These are phyloP conservation scores for Stereocaulon alpinum DNA, from an alignment of 495 filamentous ascomycete species.

Conservation along the genomic window DNA sequence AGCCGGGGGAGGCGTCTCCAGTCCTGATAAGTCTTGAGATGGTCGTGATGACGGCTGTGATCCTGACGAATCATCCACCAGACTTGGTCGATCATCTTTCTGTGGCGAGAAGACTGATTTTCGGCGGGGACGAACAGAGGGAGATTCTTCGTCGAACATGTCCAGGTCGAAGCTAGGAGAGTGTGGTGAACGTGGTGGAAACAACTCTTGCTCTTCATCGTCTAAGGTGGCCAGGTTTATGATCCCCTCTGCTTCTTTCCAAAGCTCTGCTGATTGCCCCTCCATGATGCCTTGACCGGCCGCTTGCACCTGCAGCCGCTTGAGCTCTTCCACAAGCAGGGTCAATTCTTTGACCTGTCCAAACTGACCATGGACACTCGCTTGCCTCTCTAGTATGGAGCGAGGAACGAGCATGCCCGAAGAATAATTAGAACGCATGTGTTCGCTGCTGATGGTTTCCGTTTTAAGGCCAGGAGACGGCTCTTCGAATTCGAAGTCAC, in stretches of 20 bases:
- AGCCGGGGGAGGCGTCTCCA: slow-evolving; percentile 16
- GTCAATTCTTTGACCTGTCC: slow-evolving; percentile 81
- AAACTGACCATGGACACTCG: slow-evolving; percentile 74
- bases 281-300: slow-evolving; percentile 53
- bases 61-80: slow-evolving; percentile 9
- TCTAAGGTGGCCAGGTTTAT: slow-evolving; percentile 77
- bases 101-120: slow-evolving; percentile 12
- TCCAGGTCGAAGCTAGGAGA: slow-evolving; percentile 46
- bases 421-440: slow-evolving; percentile 21
- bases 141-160: slow-evolving; percentile 50
- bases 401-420: slow-evolving; percentile 65
- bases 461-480: slow-evolving; percentile 28
- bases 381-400: slow-evolving; percentile 75
- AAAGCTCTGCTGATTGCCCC: slow-evolving; percentile 53
- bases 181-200: slow-evolving; percentile 41
- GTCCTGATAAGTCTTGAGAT: slow-evolving; percentile 8
- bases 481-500: slow-evolving; percentile 70
- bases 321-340: slow-evolving; percentile 69
- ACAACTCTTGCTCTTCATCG: slow-evolving; percentile 51
- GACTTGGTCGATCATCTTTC: slow-evolving; percentile 10
- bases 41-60: slow-evolving; percentile 9
- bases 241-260: slow-evolving; percentile 81
- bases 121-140: slow-evolving; percentile 17
- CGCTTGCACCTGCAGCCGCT: slow-evolving; percentile 53
- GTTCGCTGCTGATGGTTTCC: slow-evolving; percentile 22